Evolutionary conservation across 805 yeast species (phyloP), one percentile per base, ranked within the genome.

Genomic region (Candida rishiriensis): DNA sequence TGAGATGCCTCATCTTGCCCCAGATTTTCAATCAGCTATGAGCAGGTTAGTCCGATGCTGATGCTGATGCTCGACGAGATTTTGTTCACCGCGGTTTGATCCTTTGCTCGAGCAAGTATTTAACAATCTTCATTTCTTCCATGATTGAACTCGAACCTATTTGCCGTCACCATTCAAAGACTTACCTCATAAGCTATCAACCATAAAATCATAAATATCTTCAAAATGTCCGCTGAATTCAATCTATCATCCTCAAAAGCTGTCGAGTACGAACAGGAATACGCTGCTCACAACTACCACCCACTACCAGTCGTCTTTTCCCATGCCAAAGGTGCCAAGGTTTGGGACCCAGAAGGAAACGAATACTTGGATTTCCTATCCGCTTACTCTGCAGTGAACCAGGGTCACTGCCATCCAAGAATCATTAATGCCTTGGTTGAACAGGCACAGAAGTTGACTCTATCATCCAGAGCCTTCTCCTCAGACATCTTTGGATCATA

Each of bases 311-410:
- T 91, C 48, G 97, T 91, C 13, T 86, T 91, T 69, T 76, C 85
- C 58, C 81, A 75, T 59, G 98, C 96, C 13, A 52, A 64, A 47
- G 98, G 98, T 40, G 96, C 97, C 26, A 84, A 87, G 53, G 97
- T 91, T 17, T 91, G 97, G 97, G 98, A 91, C 65, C 97, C 97
- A 8, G 98, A 91, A 69, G 97, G 97, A 52, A 87, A 83, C 34
- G 90, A 89, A 63, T 91, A 90, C 66, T 71, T 91, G 52, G 98
- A 91, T 66, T 91, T 91, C 61, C 71, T 91, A 48, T 85, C 95
- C 14, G 97, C 97, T 11, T 91, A 91, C 69, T 88, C 97, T 26
- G 98, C 98, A 5, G 97, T 91, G 30, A 91, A 91, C 72, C 97
- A 91, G 68, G 98, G 98, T 47, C 98, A 91, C 65, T 90, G 97